Evolutionary conservation across 2,329 filamentous ascomycete species (phyloP), one percentile per base, ranked within the genome.

Genomic region (Didymella exigua): DNA sequence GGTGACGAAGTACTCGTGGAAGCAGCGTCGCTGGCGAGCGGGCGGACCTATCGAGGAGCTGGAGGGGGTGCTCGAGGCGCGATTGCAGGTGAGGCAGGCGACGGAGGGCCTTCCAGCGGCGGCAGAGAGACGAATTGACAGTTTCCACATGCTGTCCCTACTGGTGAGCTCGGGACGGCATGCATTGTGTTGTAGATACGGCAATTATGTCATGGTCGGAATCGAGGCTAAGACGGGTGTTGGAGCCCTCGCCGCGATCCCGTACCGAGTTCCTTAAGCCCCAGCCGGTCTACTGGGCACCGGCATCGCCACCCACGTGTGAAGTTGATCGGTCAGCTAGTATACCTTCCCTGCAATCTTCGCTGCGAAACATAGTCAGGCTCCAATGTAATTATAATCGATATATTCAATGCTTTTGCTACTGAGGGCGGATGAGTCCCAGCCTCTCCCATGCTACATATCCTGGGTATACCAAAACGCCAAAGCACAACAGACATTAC

Each of bases 1-100:
- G 8, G 95, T 96, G 56, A 98, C 91, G 75, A 99, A 99, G 80
- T 99, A 98, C 67, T 96, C 92, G 79, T 97, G 92, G 75, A 98
- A 98, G 59, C 64, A 66, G 54, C 79, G 76, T 45, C 62, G 64
- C 48, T 66, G 60, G 54, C 61, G 59, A 59, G 59, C 52, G 40
- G 52, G 56, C 57, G 43, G 47, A 13, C 36, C 53, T 57, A 58
- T 58, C 45, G 46, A 56, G 24, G 55, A 51, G 51, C 19, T 27
- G 42, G 50, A 45, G 51, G 54, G 43, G 49, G 13, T 27, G 27
- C 23, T 43, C 24, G 37, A 26, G 11, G 47, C 30, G 43, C 47
- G 53, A 48, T 51, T 49, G 61, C 53, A 60, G 36, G 44, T 23
- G 40, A 59, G 44, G 48, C 60, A 62, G 30, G 57, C 55, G 56